Evolutionary conservation across 2,329 filamentous ascomycete species (phyloP).

Genomic region (Albophoma yamanashiensis): DNA sequence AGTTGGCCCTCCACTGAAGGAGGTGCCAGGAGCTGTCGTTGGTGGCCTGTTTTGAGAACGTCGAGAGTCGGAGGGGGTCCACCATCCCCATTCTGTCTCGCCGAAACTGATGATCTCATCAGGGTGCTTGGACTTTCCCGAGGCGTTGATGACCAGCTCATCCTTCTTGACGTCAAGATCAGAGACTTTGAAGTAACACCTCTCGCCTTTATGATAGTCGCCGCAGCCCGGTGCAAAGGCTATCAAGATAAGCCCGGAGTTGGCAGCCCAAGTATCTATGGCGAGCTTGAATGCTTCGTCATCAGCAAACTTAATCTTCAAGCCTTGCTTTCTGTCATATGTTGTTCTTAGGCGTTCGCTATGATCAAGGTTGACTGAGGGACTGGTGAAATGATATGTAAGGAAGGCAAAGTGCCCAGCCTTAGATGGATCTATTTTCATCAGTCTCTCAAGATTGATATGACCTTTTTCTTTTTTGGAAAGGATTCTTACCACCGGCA

Average conservation of each 20-base stretch:
- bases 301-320: constrained; percentile 8
- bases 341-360: constrained; percentile 8
- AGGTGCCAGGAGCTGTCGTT: neutral
- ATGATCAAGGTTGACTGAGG: constrained; percentile 20
- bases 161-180: constrained; percentile 7
- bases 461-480: neutral
- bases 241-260: constrained; percentile 14
- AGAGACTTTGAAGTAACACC: constrained; percentile 18
- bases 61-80: constrained; percentile 5
- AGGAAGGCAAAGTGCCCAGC: constrained; percentile 14
- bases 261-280: constrained; percentile 8
- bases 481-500: neutral
- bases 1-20: neutral
- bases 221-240: constrained; percentile 14
- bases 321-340: constrained; percentile 1
- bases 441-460: neutral
- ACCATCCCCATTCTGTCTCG: constrained; percentile 15
- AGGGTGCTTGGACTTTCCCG: constrained; percentile 9
- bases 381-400: constrained; percentile 14
- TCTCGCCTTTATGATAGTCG: constrained; percentile 12
- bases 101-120: constrained; percentile 10
- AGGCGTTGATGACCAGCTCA: constrained; percentile 7
- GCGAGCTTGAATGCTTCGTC: constrained; percentile 13
- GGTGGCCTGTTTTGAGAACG: neutral
- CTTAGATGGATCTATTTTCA: constrained; percentile 9